These are phyloP conservation scores for Pyrenochaeta sp. DNA, from an alignment of 2,329 filamentous ascomycete genomes.

Conservation along the genomic window DNA sequence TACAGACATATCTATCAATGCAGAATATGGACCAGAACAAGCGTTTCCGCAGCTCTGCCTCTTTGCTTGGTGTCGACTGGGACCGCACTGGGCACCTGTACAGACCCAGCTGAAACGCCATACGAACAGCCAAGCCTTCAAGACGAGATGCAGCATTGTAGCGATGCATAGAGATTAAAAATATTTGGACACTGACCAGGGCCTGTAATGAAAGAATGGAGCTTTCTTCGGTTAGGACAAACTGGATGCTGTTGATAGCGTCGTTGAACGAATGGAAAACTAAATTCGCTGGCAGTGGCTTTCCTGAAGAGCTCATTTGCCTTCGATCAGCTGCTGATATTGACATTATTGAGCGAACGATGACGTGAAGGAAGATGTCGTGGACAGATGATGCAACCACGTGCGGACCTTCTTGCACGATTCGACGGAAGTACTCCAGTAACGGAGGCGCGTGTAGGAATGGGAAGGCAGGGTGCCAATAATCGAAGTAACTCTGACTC, in stretches of 20 bases:
- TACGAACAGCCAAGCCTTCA: constrained; percentile 30
- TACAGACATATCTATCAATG: constrained; percentile 35
- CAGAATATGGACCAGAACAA: constrained; percentile 37
- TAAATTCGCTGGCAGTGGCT: constrained; percentile 18
- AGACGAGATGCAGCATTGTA: constrained; percentile 36
- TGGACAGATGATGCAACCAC: constrained; percentile 4
- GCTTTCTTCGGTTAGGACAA: constrained; percentile 29
- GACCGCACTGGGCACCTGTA: constrained; percentile 25
- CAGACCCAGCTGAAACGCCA: constrained; percentile 30
- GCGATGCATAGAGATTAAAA: constrained; percentile 33
- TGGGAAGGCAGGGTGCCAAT: constrained; percentile 38
- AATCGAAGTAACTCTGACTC: constrained; percentile 40
- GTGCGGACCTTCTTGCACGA: constrained; percentile 6
- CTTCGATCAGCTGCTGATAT: constrained; percentile 32
- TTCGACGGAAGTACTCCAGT: constrained; percentile 25
- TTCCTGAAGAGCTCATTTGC: constrained; percentile 16
- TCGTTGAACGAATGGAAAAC: constrained; percentile 32
- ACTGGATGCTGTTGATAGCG: constrained; percentile 25
- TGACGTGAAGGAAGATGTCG: constrained; percentile 24
- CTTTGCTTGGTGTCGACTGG: constrained; percentile 10
- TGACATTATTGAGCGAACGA: constrained; percentile 34
- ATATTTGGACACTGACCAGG: constrained; percentile 33
- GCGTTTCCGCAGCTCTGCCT: constrained; percentile 31
- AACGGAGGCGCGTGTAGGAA: constrained; percentile 34
- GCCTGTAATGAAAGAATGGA: constrained; percentile 34